Conservation (phyloP, 2,329 filamentous ascomycete species). For the Fusarium miscanthi region DNA sequence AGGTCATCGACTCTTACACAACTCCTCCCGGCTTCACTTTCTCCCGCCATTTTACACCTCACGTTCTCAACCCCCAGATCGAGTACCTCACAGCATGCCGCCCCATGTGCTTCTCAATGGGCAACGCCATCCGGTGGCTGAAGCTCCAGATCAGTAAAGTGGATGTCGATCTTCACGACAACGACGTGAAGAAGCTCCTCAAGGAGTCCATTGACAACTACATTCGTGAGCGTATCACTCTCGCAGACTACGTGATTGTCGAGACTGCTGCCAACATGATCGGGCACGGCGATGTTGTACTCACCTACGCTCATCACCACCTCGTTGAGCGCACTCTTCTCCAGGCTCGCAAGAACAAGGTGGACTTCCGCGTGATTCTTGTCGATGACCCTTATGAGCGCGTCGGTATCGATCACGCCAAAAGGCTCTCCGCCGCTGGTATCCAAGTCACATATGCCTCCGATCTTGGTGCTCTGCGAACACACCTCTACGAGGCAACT, state of each 20-base stretch:
- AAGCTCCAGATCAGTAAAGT: slow-evolving; percentile 93
- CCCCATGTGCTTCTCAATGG: slow-evolving; percentile 97
- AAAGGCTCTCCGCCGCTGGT: slow-evolving; percentile 73
- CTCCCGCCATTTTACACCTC: slow-evolving; percentile 88
- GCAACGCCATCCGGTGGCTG: slow-evolving; percentile 93
- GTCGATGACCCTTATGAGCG: slow-evolving; percentile 75
- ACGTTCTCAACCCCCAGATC: slow-evolving; percentile 93
- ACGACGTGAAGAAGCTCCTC: slow-evolving; percentile 82
- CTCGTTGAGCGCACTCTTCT: slow-evolving; percentile 87
- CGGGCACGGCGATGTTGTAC: slow-evolving; percentile 79
- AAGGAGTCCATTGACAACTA: slow-evolving; percentile 87
- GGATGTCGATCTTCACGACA: slow-evolving; percentile 85
- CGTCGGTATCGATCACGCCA: slow-evolving; percentile 70
- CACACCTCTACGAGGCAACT: slow-evolving; percentile 73
- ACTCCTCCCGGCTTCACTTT: slow-evolving; percentile 88
- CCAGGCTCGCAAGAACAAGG: slow-evolving; percentile 75
- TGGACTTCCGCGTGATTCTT: slow-evolving; percentile 83
- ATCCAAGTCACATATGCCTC: slow-evolving; percentile 85
- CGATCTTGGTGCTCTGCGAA: slow-evolving; percentile 77
- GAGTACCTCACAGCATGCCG: slow-evolving; percentile 93
- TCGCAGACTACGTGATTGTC: slow-evolving; percentile 88
- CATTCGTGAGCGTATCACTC: slow-evolving; percentile 87
- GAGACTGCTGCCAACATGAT: slow-evolving; percentile 81
- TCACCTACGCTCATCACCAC: slow-evolving; percentile 88
- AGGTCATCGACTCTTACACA: slow-evolving; percentile 93